A percentile compares a stretch with the other conserved stretches of the same genome.
Conservation (phyloP, 2,329 filamentous ascomycete species). For the Trichoderma sp. region DNA sequence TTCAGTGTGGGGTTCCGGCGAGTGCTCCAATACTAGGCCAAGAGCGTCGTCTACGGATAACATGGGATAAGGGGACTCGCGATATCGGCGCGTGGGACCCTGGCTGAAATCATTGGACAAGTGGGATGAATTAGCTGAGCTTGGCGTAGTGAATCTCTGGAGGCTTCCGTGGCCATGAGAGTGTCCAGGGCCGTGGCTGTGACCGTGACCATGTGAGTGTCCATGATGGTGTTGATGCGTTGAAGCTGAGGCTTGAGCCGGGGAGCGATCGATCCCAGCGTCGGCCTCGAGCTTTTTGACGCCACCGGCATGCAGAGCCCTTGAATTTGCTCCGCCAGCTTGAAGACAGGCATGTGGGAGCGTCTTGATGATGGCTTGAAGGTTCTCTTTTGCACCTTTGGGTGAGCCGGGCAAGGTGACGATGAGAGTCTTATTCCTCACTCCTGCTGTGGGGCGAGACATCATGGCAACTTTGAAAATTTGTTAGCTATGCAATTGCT, state of each 20-base stretch:
- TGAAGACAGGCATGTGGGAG: slow-evolving; percentile 94
- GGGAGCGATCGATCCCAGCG: slow-evolving; percentile 62
- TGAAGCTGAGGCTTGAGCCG: slow-evolving; percentile 39
- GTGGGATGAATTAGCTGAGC: slow-evolving; percentile 57
- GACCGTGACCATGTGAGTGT: slow-evolving; percentile 34
- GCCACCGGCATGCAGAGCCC: slow-evolving; percentile 77
- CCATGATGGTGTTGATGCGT: slow-evolving; percentile 57
- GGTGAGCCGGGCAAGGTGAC: slow-evolving; percentile 92
- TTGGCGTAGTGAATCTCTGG: slow-evolving; percentile 72
- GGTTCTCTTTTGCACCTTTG: slow-evolving; percentile 92
- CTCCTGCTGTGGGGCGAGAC: slow-evolving; percentile 89
- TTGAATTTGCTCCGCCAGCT: slow-evolving; percentile 80
- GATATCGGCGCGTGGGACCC: slow-evolving; percentile 70
- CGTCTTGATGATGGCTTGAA: slow-evolving; percentile 85
- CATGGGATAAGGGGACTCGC: slow-evolving; percentile 92
- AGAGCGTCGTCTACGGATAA: slow-evolving; percentile 82
- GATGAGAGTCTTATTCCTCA: slow-evolving; percentile 79
- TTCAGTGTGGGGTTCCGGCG: slow-evolving; percentile 63
- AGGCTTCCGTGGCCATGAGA: slow-evolving; percentile 58
- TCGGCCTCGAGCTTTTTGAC: slow-evolving; percentile 83
- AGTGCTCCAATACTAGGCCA: slow-evolving; percentile 70
- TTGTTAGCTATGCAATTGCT: not conserved
- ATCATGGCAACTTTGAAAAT: slow-evolving; percentile 80
- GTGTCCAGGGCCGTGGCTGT: slow-evolving; percentile 53
- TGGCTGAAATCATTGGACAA: slow-evolving; percentile 64